Percentiles rank a stretch among this genome's conserved stretches.
Conservation (phyloP, 2,329 filamentous ascomycete species). For the Neonectria faginata region DNA sequence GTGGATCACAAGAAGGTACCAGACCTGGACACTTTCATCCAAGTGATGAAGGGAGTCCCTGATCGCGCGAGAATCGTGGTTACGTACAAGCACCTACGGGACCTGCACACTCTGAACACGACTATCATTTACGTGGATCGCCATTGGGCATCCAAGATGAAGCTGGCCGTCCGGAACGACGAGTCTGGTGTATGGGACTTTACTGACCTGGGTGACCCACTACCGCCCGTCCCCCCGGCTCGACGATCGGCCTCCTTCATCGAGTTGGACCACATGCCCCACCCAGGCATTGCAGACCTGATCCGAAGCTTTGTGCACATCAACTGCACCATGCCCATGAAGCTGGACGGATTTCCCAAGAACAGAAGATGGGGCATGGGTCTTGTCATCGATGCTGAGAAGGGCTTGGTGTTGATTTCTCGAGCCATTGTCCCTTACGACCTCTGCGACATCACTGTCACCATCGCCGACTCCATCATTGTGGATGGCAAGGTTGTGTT, state of each 20-base stretch:
- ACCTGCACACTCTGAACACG: constrained; percentile 94
- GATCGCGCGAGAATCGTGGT: constrained; percentile 87
- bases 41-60: constrained; percentile 90
- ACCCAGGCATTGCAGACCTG: constrained; percentile 91
- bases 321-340: constrained; percentile 91
- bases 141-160: constrained; percentile 97
- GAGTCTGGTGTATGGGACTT: constrained; percentile 95
- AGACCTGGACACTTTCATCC: constrained; percentile 87
- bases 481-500: constrained; percentile 95
- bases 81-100: constrained; percentile 94
- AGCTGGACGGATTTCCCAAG: constrained; percentile 97
- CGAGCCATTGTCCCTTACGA: constrained; percentile 95
- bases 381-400: constrained; percentile 95
- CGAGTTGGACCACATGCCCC: constrained; percentile 86
- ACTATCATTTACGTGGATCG: constrained; percentile 92
- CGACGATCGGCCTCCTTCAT: constrained; percentile 90
- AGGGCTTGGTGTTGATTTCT: constrained; percentile 94
- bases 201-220: constrained; percentile 81
- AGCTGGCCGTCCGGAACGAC: constrained; percentile 91
- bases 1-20: constrained; percentile 93
- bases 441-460: constrained; percentile 94
- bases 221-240: constrained; percentile 79
- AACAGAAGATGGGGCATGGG: constrained; percentile 96
- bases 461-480: constrained; percentile 95
- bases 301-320: constrained; percentile 96